phyloP scores from a whole-genome alignment of 495 filamentous ascomycete genomes.

The Rostrohypoxylon terebratum region DNA sequence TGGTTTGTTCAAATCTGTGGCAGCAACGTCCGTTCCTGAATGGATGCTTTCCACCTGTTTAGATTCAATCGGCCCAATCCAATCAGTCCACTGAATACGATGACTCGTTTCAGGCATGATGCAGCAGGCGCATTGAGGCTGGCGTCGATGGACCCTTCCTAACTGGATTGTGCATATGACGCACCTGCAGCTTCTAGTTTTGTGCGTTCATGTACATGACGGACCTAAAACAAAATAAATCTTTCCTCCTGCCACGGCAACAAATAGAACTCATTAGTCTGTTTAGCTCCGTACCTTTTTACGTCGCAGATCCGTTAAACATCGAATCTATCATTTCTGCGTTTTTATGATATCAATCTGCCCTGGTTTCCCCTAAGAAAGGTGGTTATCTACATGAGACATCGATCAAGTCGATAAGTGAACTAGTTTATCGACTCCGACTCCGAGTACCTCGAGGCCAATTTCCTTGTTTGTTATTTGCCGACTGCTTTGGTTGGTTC shows the following conservation, averaged over 20 bases:
- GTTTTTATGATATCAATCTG: not conserved
- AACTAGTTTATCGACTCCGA: too few species aligned
- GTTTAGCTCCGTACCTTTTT: slow-evolving; percentile 14
- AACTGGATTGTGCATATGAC: slow-evolving; percentile 37
- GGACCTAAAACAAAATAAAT: slow-evolving; percentile 22
- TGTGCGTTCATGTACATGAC: slow-evolving; percentile 25
- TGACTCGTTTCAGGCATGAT: slow-evolving; percentile 35
- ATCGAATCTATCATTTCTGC: slow-evolving; percentile 11
- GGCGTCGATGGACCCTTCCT: slow-evolving; percentile 12
- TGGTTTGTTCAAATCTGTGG: not conserved
- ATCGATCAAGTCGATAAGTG: slow-evolving; percentile 2
- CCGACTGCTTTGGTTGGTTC: slow-evolving; percentile 8
- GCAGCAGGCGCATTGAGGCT: slow-evolving; percentile 35
- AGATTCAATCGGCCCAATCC: not conserved
- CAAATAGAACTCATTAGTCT: slow-evolving; percentile 3
- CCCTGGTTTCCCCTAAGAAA: not conserved
- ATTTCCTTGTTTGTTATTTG: slow-evolving; percentile 33
- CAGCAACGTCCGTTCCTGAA: slow-evolving; percentile 23
- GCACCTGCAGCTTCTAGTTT: slow-evolving; percentile 41
- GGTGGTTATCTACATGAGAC: slow-evolving; percentile 23
- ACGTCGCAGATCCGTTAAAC: slow-evolving; percentile 4
- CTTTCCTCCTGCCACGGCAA: slow-evolving; percentile 17
- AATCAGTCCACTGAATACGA: slow-evolving; percentile 15
- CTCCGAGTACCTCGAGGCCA: slow-evolving; percentile 13
- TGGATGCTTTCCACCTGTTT: slow-evolving; percentile 13